Evolutionary conservation across 1,284 basidiomycete species (phyloP).

Genomic region (Vanrija sp.): DNA sequence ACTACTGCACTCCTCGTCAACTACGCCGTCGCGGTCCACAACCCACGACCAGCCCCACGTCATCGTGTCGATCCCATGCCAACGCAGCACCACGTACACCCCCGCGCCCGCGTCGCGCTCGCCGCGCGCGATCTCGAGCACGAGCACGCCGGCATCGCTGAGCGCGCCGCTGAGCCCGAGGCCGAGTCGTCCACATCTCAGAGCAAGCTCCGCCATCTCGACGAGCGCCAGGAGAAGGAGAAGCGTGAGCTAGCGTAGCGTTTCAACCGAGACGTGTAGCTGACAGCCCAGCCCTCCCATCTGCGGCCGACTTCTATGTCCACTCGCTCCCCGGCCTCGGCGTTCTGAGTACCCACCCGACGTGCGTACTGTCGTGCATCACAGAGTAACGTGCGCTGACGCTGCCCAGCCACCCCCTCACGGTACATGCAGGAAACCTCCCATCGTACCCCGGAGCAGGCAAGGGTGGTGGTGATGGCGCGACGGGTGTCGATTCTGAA

Average conservation of each 20-base stretch:
- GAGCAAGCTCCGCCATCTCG: neutral
- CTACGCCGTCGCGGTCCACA: too few relatives aligned
- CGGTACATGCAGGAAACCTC: constrained; percentile 75
- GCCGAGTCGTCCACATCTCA: neutral
- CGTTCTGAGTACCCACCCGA: constrained; percentile 51
- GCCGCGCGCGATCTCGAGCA: too few relatives aligned
- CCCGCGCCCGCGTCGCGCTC: too few relatives aligned
- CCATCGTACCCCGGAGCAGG: constrained; percentile 67
- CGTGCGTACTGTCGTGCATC: constrained; percentile 26
- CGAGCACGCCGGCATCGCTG: too few relatives aligned
- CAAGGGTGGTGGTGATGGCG: constrained; percentile 42
- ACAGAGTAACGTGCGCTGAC: constrained; percentile 2
- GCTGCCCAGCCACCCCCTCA: constrained; percentile 58
- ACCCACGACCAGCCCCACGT: too few relatives aligned
- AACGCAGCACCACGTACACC: too few relatives aligned
- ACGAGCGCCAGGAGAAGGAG: neutral
- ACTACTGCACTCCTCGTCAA: too few relatives aligned
- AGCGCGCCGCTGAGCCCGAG: too few relatives aligned
- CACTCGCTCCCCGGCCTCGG: constrained; percentile 69
- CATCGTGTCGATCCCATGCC: too few relatives aligned
- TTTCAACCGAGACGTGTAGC: neutral
- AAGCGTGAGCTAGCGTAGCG: neutral
- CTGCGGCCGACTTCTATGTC: constrained; percentile 82
- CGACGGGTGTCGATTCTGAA: constrained; percentile 40
- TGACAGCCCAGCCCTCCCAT: constrained; percentile 24